Base-by-base conservation (phyloP, 257 asterid species). In the Lavandula angustifolia region DNA sequence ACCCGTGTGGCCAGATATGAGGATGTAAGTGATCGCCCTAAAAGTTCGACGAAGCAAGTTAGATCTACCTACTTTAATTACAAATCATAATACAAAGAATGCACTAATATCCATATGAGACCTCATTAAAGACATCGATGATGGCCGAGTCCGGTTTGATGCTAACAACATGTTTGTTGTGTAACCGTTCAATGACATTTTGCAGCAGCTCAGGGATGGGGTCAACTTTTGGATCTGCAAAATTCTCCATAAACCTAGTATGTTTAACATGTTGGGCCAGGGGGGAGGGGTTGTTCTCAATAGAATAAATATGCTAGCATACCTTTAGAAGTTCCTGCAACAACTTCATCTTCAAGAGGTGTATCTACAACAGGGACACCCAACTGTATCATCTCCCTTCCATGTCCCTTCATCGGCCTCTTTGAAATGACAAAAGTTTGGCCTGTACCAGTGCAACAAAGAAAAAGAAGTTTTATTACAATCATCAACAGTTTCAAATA, bases 11-110 rank as follows among this genome's bases (percentile, higher is more conserved):
- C 94, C 91, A 88, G 56, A 76, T 70, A 71, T 84, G 76, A 74
- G 98, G 98, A 73, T 81, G 89, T n/a, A 89, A 86, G 78, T 86
- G 83, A 70, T 91, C 98, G 53, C 88, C 94, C 98, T 91, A 76
- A 66, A 70, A 60, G 57, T 29, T 67, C 3, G 43, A 73, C 70
- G 34, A 64, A 59, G 76, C 57, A 71, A 49, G 67, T 80, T 65
- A 82, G 75, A 62, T 62, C 53, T 34, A 7, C 55, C 60, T 35
- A 64, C 54, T 53, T 18, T 40, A 44, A 14, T 54, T 52, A 27
- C 35, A 50, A 46, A 68, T 67, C 65, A 52, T 61, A 55, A 66
- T 47, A 61, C 52, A 35, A 56, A 3, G 22, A 68, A 68, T 54
- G 42, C 32, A 62, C 66, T 29, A 55, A 41, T 67, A 48, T 42